Evolutionary conservation across 1,139 yeast genomes (phyloP), one percentile per base, ranked within the genome.

Genomic region (Candida dubliniensis): DNA sequence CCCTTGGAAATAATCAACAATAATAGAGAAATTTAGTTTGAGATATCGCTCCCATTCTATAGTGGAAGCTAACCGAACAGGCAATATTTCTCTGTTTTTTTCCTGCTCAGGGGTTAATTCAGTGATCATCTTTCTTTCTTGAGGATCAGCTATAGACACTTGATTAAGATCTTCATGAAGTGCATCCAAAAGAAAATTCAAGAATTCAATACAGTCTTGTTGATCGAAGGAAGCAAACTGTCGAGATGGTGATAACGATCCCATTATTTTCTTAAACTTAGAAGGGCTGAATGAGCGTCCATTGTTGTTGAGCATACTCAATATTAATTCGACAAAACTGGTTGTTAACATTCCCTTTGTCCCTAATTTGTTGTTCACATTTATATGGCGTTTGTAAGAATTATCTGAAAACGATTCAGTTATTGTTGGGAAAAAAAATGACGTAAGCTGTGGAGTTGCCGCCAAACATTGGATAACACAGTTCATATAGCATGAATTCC

Each of bases 1-100:
- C 1, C 97, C 97, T 63, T 90, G 96, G 58, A 89, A 88, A 44
- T 83, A 79, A 57, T 88, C 95, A 3, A 89, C 96, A 26, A 93
- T 77, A 1, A 87, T 78, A 31, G 97, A 90, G 54, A 87, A 85
- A 61, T 93, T 93, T 26, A 91, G 79, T 47, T 86, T 86, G 44
- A 89, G 70, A 60, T 89, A 90, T 48, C 96, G 74, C 59, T 89
- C 96, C 99, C 99, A 93, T 63, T 93, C 98, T 41, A 90, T 84
- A 0, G 96, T 82, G 0, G 96, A 85, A 0, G 97, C 98, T 34
- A 87, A 74, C 48, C 97, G 75, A 6, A 90, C 76, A 1, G 96
- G 88, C 58, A 89, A 65, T 25, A 69, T 65, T 59, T 93, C 98
- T 41, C 97, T 72, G 14, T 78, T 70, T 39, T 74, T 74, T 58